phyloP scores from a whole-genome alignment of 2,329 filamentous ascomycete genomes.

The Zarea fungicola region DNA sequence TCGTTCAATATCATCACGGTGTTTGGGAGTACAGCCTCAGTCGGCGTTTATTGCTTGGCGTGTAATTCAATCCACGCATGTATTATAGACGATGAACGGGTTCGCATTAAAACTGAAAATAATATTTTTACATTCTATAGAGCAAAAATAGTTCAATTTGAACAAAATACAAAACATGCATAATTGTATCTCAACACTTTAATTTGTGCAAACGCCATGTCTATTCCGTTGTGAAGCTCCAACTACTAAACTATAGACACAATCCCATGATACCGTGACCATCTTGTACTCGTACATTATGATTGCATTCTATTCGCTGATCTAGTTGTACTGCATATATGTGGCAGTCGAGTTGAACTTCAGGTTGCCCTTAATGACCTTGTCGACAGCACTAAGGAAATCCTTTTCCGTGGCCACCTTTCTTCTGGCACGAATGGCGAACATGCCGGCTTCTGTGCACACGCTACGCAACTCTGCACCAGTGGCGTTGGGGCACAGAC shows the following conservation, averaged over 20 bases:
- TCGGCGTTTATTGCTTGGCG: background rate
- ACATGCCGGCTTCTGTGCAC: slow-evolving; percentile 98
- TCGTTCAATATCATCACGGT: slow-evolving; percentile 1
- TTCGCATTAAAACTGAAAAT: background rate
- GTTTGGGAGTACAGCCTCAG: background rate
- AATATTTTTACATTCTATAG: too few relatives aligned
- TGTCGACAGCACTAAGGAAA: slow-evolving; percentile 95
- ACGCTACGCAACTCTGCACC: slow-evolving; percentile 95
- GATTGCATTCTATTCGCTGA: slow-evolving; percentile 21
- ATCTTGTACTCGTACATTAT: slow-evolving; percentile 29
- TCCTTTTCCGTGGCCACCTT: slow-evolving; percentile 99
- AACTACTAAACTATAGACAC: slow-evolving; percentile 3
- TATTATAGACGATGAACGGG: background rate
- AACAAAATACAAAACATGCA: too few relatives aligned
- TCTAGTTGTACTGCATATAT: slow-evolving; percentile 98
- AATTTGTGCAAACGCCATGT: slow-evolving; percentile 1
- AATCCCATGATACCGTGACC: slow-evolving; percentile 19
- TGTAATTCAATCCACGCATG: background rate
- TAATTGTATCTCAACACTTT: background rate
- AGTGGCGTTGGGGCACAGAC: slow-evolving; percentile 93
- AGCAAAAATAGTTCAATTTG: too few relatives aligned
- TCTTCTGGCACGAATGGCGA: slow-evolving; percentile 85
- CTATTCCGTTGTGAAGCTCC: slow-evolving; percentile 1
- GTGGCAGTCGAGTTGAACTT: slow-evolving; percentile 99
- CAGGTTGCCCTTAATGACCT: slow-evolving; percentile 98